Conservation (phyloP, 2,329 filamentous ascomycete species). For the Aureobasidium sp. region DNA sequence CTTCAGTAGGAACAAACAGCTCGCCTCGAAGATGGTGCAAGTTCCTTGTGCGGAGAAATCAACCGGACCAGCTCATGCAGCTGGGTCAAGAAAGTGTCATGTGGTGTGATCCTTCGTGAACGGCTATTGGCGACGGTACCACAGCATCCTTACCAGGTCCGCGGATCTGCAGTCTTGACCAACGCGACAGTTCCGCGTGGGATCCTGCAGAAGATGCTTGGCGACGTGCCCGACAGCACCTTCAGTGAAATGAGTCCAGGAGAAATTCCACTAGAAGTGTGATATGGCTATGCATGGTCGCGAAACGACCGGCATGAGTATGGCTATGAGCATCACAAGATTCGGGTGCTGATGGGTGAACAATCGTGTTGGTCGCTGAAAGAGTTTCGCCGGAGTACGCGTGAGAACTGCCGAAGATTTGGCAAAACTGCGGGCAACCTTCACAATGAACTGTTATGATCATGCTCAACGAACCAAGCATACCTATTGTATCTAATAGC, state of each 20-base stretch:
- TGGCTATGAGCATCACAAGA: not conserved
- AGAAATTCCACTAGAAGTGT: not conserved
- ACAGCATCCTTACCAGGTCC: not conserved
- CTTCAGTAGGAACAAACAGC: not conserved
- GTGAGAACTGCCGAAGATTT: not conserved
- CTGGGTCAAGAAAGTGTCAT: not conserved
- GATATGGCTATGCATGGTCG: no score
- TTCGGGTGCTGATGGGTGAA: not conserved
- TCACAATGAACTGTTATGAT: not conserved
- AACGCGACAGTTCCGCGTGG: not conserved
- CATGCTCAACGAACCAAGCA: not conserved
- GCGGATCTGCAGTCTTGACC: not conserved
- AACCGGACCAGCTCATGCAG: not conserved
- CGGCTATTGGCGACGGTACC: not conserved
- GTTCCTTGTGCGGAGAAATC: not conserved
- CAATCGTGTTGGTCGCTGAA: not conserved
- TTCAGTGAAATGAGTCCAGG: no score
- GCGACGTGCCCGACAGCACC: not conserved
- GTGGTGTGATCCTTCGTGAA: not conserved
- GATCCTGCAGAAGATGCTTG: not conserved
- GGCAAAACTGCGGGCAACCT: constrained; percentile 2
- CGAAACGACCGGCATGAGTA: not conserved
- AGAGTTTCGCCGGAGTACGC: not conserved
- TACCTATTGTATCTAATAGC: not conserved
- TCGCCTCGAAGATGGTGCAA: not conserved